Evolutionary conservation across 192 early-diverging fungal genomes (phyloP), one percentile per base, ranked within the genome.

Genomic region (Allomyces javanicus): DNA sequence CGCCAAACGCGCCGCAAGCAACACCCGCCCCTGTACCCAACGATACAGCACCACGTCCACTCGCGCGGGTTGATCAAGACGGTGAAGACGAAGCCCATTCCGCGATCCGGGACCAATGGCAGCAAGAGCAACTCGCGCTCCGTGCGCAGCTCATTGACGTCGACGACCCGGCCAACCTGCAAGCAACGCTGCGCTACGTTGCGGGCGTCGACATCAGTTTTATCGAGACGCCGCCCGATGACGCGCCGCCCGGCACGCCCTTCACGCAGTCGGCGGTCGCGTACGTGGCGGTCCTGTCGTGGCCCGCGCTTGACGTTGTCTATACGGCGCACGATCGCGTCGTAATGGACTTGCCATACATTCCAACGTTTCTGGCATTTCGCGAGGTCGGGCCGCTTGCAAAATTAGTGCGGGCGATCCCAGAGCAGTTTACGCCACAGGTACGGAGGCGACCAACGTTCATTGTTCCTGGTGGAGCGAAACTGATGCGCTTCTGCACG

Each of bases 331-430:
- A 74, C 40, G 63, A 76, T 19, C 68, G 75, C 22, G 85, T 90
- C 7, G 72, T 72, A 23, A 74, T 97, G 22, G 71, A 71, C 0
- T 67, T 83, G 26, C 94, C 94, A 0, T 97, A 97, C 70, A 86
- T 89, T 61, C 77, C 93, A 1, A 88, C 88, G 1, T 97, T 85
- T 72, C 79, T 97, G n/a, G 94, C 93, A 0, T 93, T 95, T 74
- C 84, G 93, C 17, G 94, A 97, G 67, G 79, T 84, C 1, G 76
- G 77, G 0, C 82, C 86, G 1, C 74, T 94, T 27, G 65, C 74
- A 23, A 65, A 69, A 10, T 75, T 88, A 61, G 74, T 95, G 40
- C 67, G 67, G 5, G 71, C 69, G 12, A 70, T 95, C n/a, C 76
- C 72, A 43, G 22, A 64, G 1, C 70, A 83, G 7, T 67, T 89